These are phyloP conservation scores for Lactarius evosmus DNA, from an alignment of 768 basidiomycete species.

Conservation along the genomic window DNA sequence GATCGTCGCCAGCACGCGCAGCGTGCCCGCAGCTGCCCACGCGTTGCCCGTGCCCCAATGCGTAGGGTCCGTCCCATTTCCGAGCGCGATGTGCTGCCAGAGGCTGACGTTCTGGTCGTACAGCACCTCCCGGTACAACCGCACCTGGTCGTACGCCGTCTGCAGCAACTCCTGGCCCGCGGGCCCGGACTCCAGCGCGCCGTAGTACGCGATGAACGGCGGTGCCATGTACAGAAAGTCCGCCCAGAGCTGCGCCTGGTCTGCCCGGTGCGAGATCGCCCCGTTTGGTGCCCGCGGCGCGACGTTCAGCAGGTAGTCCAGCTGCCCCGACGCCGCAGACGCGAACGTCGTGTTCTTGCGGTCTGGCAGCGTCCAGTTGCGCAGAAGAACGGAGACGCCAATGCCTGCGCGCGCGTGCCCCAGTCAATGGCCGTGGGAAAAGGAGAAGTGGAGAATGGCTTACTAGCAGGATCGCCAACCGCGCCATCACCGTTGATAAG, in stretches of 20 bases:
- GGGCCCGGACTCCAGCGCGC: conserved; percentile 42
- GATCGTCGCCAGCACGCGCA: conserved; percentile 56
- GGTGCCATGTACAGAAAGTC: conserved; percentile 63
- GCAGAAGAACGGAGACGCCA: conserved; percentile 50
- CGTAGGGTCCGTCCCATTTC: conserved; percentile 43
- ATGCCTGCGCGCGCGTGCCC: conserved; percentile 37
- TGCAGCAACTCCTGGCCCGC: conserved; percentile 39
- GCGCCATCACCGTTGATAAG: conserved; percentile 49
- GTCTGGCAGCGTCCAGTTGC: conserved; percentile 49
- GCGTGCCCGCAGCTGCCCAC: conserved; percentile 69
- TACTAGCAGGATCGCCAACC: conserved; percentile 60
- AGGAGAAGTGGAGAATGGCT: conserved; percentile 19
- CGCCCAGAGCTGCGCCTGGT: conserved; percentile 56
- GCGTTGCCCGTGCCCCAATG: conserved; percentile 68
- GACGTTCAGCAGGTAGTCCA: conserved; percentile 45
- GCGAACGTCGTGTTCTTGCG: conserved; percentile 36
- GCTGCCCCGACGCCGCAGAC: conserved; percentile 45
- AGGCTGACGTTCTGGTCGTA: conserved; percentile 43
- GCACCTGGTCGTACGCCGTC: conserved; percentile 53
- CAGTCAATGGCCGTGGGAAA: neutral
- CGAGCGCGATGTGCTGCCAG: conserved; percentile 56
- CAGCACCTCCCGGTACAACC: conserved; percentile 52
- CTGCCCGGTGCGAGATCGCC: conserved; percentile 56
- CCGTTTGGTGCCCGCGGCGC: conserved; percentile 48
- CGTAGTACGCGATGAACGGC: conserved; percentile 66